Evolutionary conservation across 345 rosid species (phyloP).

Genomic region (Syzygium aromaticum): DNA sequence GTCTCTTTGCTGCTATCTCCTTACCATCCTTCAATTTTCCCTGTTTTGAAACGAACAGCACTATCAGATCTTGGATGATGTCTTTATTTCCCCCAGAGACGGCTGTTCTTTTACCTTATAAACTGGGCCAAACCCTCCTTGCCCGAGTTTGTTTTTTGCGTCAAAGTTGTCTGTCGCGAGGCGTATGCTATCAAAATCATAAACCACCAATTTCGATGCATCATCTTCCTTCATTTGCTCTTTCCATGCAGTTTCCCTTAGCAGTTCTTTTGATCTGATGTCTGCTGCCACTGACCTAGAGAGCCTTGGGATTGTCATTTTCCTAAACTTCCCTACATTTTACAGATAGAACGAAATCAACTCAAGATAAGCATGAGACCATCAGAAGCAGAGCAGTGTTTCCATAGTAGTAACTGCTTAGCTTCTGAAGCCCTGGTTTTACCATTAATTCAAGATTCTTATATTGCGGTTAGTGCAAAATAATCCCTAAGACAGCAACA

Average conservation of each 20-base stretch:
- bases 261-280: background rate
- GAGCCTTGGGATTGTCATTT: background rate
- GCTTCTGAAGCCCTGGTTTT: background rate
- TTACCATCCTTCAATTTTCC: conserved; percentile 32
- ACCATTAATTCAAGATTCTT: background rate
- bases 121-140: conserved; percentile 4
- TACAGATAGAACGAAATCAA: background rate
- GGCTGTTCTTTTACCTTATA: background rate
- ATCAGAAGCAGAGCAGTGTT: background rate
- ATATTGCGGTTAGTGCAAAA: background rate
- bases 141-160: background rate
- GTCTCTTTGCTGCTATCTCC: conserved; percentile 54
- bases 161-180: background rate
- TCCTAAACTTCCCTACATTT: background rate
- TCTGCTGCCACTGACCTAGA: background rate
- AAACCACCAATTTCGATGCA: background rate
- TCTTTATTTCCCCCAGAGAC: background rate
- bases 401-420: background rate
- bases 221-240: background rate
- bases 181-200: background rate
- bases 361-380: background rate
- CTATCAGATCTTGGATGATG: background rate
- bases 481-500: background rate
- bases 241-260: background rate
- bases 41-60: conserved; percentile 5